Base-by-base conservation (phyloP, 148 eudicot genomes). In the Camellia sinensis region DNA sequence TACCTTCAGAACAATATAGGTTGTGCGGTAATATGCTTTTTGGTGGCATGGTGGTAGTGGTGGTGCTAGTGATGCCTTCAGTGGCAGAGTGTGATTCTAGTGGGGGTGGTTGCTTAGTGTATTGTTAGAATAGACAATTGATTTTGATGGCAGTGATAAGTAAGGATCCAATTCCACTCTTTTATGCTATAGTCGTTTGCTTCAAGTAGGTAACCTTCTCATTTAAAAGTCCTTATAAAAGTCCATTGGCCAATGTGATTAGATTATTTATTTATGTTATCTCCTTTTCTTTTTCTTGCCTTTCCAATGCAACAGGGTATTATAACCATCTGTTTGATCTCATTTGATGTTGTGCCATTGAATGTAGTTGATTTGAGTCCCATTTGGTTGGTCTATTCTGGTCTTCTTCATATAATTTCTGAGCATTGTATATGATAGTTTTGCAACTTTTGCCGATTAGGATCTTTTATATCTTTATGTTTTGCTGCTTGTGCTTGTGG, bases 381-480 rank as follows among this genome's bases (percentile, higher is more conserved):
- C 18, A 71, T 11, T 48, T 71, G 44, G 4, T 52, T 52, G 60
- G 75, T 4, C 7, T 50, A 11, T 11, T 52, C 3, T 5, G 0
- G 43, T 21, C 46, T 72, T 22, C 17, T n/a, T 72, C 14, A 14
- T 53, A 50, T 12, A 22, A 10, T 21, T 71, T 72, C 6, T 53
- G 1, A 72, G 10, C 52, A 18, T 72, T 21, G 10, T 53, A 72
- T 22, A 12, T 53, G n/a, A 52, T 29, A n/a, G 44, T 71, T 71
- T 19, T 72, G 57, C 60, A 13, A n/a, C n/a, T 71, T 71, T 19
- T 72, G 57, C 60, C 52, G 40, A 72, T 72, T 21, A 52, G 41
- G 41, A 19, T 29, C 17, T 52, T 52, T 29, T 72, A 50, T 17
- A 72, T 14, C 61, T 19, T 21, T 52, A 52, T 72, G 56, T 72